phyloP scores from a whole-genome alignment of 208 protist genomes.

The Leishmania aethiopica region DNA sequence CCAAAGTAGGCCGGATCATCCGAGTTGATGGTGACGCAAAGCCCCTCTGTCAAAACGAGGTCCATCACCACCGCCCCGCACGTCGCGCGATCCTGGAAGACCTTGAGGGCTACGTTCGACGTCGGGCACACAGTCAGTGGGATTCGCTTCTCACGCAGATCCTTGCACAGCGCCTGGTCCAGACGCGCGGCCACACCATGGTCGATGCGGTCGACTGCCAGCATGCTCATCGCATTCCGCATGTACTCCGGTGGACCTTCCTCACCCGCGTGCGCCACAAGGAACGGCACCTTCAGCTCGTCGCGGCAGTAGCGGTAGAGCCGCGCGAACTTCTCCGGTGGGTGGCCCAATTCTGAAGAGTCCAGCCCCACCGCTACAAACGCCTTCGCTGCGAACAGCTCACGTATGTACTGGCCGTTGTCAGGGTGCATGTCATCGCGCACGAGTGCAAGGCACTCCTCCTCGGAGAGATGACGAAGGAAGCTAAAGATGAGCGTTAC shows the following conservation, averaged over 20 bases:
- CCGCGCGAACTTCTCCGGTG: constrained; percentile 55
- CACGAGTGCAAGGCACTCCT: constrained; percentile 42
- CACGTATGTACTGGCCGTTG: constrained; percentile 41
- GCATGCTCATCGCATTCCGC: constrained; percentile 25
- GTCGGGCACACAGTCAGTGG: constrained; percentile 63
- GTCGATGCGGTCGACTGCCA: constrained; percentile 54
- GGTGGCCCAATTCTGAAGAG: constrained; percentile 47
- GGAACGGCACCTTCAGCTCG: constrained; percentile 37
- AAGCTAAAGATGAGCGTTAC: constrained; percentile 51
- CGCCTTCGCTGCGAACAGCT: constrained; percentile 42
- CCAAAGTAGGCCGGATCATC: constrained; percentile 70
- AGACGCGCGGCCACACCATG: constrained; percentile 42
- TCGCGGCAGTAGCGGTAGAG: constrained; percentile 50
- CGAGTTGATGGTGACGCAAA: constrained; percentile 58
- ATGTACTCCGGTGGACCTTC: constrained; percentile 55
- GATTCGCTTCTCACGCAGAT: constrained; percentile 25
- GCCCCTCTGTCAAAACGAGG: constrained; percentile 33
- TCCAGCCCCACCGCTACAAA: constrained; percentile 57
- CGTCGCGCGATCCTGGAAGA: constrained; percentile 31
- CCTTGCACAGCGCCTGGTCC: constrained; percentile 30
- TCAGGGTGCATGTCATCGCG: constrained; percentile 28
- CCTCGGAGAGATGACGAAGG: constrained; percentile 48
- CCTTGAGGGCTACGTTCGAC: constrained; percentile 53
- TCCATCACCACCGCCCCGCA: constrained; percentile 29
- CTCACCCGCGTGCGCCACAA: constrained; percentile 62